These are phyloP conservation scores for Monosporascus sp. DNA, from an alignment of 2,329 filamentous ascomycete genomes.

Conservation along the genomic window DNA sequence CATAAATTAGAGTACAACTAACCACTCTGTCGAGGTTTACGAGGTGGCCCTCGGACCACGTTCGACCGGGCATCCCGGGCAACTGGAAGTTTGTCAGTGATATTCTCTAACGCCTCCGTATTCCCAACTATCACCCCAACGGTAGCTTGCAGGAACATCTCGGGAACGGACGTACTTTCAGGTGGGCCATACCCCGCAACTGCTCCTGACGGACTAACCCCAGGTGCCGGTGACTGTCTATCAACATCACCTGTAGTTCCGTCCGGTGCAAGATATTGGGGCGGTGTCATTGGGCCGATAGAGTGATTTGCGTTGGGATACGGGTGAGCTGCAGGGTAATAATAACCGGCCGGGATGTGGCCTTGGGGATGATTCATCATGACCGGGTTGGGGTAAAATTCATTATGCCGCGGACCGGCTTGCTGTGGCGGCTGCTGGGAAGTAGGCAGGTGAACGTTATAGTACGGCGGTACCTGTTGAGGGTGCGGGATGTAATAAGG, in stretches of 20 bases:
- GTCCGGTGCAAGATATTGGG: constrained; percentile 29
- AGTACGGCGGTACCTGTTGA: constrained; percentile 38
- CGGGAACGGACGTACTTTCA: constrained; percentile 21
- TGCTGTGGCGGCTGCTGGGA: constrained; percentile 28
- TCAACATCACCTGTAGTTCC: constrained; percentile 14
- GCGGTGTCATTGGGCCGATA: constrained; percentile 27
- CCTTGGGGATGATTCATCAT: constrained; percentile 36
- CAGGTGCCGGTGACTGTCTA: constrained; percentile 13
- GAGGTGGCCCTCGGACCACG: constrained; percentile 46
- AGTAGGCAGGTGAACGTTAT: constrained; percentile 33
- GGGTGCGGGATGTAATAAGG: constrained; percentile 44
- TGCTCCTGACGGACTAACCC: constrained; percentile 11
- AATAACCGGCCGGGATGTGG: constrained; percentile 32
- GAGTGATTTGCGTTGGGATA: constrained; percentile 29
- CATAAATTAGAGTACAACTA: constrained; percentile 22
- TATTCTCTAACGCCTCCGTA: not conserved
- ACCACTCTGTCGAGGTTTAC: constrained; percentile 59
- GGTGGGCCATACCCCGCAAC: constrained; percentile 7
- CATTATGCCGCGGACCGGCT: constrained; percentile 28
- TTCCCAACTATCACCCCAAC: not conserved
- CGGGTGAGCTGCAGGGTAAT: constrained; percentile 35
- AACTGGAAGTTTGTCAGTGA: constrained; percentile 16
- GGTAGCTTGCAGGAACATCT: not conserved
- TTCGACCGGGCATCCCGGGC: constrained; percentile 30
- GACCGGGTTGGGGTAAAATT: constrained; percentile 39